Evolutionary conservation across 2,329 filamentous ascomycete genomes (phyloP), one percentile per base, ranked within the genome.

Genomic region (Ophiostoma quercus): DNA sequence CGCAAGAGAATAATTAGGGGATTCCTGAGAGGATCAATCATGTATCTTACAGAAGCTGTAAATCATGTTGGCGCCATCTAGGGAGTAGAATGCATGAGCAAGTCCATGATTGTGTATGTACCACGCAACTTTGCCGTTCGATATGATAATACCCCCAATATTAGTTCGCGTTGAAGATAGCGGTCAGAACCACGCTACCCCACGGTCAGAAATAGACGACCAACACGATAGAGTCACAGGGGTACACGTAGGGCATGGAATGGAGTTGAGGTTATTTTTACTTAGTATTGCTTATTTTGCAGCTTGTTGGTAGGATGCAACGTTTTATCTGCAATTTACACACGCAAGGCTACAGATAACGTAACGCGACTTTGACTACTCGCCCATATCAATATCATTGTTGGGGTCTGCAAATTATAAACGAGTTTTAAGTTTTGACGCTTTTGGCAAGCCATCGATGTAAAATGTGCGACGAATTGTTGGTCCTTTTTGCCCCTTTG

Each of bases 141-240:
- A 34, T 5, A 34, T 34, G 34, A 34, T 7, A 47, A n/a, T 47
- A 16, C 41, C 14, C 6, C 41, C 43, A 47, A 5, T 47, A 47
- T 7, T 47, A n/a, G 19, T 16, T 19, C 7, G 16, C 43, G 5
- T n/a, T n/a, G 8, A 57, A 12, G 6, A 32, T 32, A 62, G 12
- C 57, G 57, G 25, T 34, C 25, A 62, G 25, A 25, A 32, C 57
- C 25, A 62, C 57, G 57, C 25, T 62, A 62, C 57, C 57, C 57
- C 57, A 9, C 32, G 25, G 25, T 32, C 57, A 34, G 22, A 14
- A 16, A 8, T 32, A 62, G 11, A 62, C 9, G 3, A 4, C 51
- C 51, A 57, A 57, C 51, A 57, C 22, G 22, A 57, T 14, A 25
- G 8, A 11, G 9, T 25, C 9, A 22, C 51, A 57, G 51, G 51